A percentile compares a stretch with the other conserved stretches of the same genome.
These are phyloP conservation scores for Ogataea kodamae DNA, from an alignment of 805 yeast species.

Conservation along the genomic window DNA sequence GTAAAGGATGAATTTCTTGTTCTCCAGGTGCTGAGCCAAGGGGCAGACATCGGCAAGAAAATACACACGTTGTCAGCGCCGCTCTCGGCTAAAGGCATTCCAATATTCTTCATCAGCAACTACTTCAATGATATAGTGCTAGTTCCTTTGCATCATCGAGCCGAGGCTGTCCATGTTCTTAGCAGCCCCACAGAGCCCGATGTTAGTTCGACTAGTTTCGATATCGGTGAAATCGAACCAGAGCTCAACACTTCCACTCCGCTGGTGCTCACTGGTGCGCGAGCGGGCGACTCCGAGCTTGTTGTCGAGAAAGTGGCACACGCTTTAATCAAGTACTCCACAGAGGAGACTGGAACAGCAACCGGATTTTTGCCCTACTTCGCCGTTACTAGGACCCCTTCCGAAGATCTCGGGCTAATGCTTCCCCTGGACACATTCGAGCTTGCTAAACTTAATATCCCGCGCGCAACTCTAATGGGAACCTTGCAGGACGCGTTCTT, in stretches of 20 bases:
- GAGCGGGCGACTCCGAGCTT: constrained; percentile 43
- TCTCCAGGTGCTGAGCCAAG: constrained; percentile 61
- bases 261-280: constrained; percentile 55
- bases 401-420: constrained; percentile 47
- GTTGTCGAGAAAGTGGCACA: constrained; percentile 44
- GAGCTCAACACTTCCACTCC: constrained; percentile 37
- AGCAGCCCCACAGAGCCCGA: constrained; percentile 21
- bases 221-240: constrained; percentile 41
- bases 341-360: constrained; percentile 10
- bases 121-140: constrained; percentile 63
- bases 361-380: constrained; percentile 40
- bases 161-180: constrained; percentile 44
- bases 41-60: constrained; percentile 49
- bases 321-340: constrained; percentile 26
- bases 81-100: constrained; percentile 50
- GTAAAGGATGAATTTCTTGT: constrained; percentile 44
- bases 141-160: constrained; percentile 46
- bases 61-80: constrained; percentile 58
- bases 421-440: constrained; percentile 40
- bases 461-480: constrained; percentile 45
- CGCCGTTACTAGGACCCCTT: constrained; percentile 50
- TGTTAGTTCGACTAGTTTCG: constrained; percentile 30
- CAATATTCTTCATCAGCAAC: constrained; percentile 58
- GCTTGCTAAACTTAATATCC: constrained; percentile 39
- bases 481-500: constrained; percentile 52